phyloP scores from a whole-genome alignment of 129 eudicot species.

The Flaveria linearis region DNA sequence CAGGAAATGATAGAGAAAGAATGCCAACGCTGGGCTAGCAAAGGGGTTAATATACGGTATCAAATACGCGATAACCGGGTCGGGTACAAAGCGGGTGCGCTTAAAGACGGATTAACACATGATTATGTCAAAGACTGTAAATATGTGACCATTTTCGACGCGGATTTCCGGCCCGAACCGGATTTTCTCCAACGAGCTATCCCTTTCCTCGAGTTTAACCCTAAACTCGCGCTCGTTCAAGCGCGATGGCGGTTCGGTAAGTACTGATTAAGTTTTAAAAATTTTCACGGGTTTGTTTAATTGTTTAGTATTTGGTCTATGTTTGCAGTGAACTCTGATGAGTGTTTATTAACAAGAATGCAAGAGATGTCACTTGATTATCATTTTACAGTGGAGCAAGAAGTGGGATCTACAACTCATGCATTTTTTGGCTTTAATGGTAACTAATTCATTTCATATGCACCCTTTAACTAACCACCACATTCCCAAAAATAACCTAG shows the following conservation, averaged over 20 bases:
- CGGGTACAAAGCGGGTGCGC: conserved; percentile 96
- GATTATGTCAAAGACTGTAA: conserved; percentile 81
- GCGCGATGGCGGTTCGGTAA: conserved; percentile 97
- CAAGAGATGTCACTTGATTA: conserved; percentile 96
- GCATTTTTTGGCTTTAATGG: conserved; percentile 98
- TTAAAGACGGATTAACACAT: conserved; percentile 79
- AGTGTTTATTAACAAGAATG: conserved; percentile 95
- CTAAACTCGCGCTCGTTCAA: conserved; percentile 84
- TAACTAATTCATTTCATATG: conserved; percentile 20
- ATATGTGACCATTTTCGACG: conserved; percentile 85
- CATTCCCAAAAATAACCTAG: conserved; percentile 13
- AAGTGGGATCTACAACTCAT: conserved; percentile 97
- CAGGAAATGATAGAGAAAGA: conserved; percentile 92
- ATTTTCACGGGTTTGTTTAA: too few relatives aligned
- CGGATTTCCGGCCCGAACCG: conserved; percentile 94
- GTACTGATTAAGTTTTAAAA: conserved; percentile 7
- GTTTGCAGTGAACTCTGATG: conserved; percentile 75
- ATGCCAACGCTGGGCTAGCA: conserved; percentile 88
- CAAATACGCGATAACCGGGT: conserved; percentile 82
- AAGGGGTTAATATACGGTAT: conserved; percentile 76
- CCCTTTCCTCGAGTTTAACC: conserved; percentile 75
- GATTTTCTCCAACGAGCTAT: conserved; percentile 84
- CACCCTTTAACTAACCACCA: background rate
- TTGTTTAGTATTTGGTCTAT: background rate
- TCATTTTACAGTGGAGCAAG: conserved; percentile 96